phyloP scores from a whole-genome alignment of 805 yeast genomes.

The Millerozyma miso region DNA sequence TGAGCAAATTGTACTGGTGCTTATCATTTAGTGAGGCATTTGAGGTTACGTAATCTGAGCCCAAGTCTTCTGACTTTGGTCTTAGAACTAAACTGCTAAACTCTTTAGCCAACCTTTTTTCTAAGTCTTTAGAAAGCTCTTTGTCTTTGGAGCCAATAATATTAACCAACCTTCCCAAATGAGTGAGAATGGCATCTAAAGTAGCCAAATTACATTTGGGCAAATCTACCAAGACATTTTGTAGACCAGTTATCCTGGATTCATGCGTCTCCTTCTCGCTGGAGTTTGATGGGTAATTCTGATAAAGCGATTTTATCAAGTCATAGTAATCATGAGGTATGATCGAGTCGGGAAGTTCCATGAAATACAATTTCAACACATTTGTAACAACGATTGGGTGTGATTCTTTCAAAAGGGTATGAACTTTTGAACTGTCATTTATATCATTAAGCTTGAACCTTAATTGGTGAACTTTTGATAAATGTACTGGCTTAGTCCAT shows the following conservation, averaged over 20 bases:
- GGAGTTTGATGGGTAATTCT: slow-evolving; percentile 29
- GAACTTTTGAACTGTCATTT: slow-evolving; percentile 24
- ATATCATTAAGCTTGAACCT: slow-evolving; percentile 49
- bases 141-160: slow-evolving; percentile 40
- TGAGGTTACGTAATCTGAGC: slow-evolving; percentile 19
- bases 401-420: slow-evolving; percentile 30
- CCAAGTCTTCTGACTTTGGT: slow-evolving; percentile 31
- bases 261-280: slow-evolving; percentile 33
- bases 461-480: slow-evolving; percentile 57
- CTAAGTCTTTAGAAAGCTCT: slow-evolving; percentile 31
- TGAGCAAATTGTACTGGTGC: slow-evolving; percentile 53
- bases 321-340: slow-evolving; percentile 65
- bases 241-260: slow-evolving; percentile 57
- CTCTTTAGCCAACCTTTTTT: slow-evolving; percentile 57
- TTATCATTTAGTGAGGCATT: slow-evolving; percentile 42
- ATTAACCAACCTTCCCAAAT: slow-evolving; percentile 58
- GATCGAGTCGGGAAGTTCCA: slow-evolving; percentile 77
- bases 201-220: slow-evolving; percentile 74
- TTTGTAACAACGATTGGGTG: slow-evolving; percentile 62
- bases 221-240: slow-evolving; percentile 60
- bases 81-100: slow-evolving; percentile 60
- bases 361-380: slow-evolving; percentile 64
- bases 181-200: slow-evolving; percentile 74
- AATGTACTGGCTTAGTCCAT: slow-evolving; percentile 66
- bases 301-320: slow-evolving; percentile 62